Evolutionary conservation across 257 asterid species (phyloP), one percentile per base, ranked within the genome.

Genomic region (Scutellaria baicalensis): DNA sequence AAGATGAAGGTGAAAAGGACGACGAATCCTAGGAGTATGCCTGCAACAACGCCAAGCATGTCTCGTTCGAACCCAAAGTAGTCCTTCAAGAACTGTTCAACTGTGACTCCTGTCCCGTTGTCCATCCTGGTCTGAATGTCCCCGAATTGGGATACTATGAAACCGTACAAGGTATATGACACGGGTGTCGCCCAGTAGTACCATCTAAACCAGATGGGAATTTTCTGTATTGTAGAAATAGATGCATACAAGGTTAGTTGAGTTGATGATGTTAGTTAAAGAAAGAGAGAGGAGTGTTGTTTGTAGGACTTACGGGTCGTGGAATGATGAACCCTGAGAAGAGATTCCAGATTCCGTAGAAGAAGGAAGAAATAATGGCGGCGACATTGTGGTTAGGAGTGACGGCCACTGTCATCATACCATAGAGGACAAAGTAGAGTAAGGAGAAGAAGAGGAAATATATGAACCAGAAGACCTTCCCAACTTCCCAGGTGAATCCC

Each of bases 151-250:
- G 97, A 73, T 3, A 78, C 61, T 3, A 88, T 60, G 75, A 88
- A 58, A 2, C 95, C 97, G 17, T 90, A 90, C 73, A 90, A 72
- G 11, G 90, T 86, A 77, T 88, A 88, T 1, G 97, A 70, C n/a
- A 83, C 65, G 0, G 95, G 97, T 4, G 78, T 74, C 44, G 68
- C 79, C 95, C 97, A 90, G 71, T 86, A 90, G 80, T 85, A 86
- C 97, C 97, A 90, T 82, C 94, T 84, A 89, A 92, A 86, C 95
- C 95, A 90, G 1, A 90, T 13, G 0, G 97, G 92, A 20, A 88
- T 86, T 62, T 81, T 83, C 97, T 90, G 90, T 78, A 27, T 68
- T n/a, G 33, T 50, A 12, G 0, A 6, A 7, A 64, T 36, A 10
- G 38, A 23, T 70, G n/a, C 9, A 47, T 14, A 59, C 40, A 3